These are phyloP conservation scores for Saturnispora kantuleensis DNA, from an alignment of 805 yeast species.

Conservation along the genomic window DNA sequence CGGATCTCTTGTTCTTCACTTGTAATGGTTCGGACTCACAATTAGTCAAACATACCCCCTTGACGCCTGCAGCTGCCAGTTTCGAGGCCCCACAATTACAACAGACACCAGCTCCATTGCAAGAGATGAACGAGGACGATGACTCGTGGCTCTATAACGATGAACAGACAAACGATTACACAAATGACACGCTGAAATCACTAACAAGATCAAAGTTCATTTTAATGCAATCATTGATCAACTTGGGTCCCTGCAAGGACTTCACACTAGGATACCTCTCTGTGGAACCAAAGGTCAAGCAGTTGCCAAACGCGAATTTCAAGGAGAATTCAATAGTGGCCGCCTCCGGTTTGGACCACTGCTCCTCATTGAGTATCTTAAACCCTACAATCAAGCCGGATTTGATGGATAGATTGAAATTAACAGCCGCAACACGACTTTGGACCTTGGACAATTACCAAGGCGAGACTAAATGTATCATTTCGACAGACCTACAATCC, in stretches of 20 bases:
- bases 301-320: constrained; percentile 58
- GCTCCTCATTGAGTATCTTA: constrained; percentile 50
- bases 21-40: constrained; percentile 51
- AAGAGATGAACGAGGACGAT: constrained; percentile 30
- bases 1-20: constrained; percentile 46
- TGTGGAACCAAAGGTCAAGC: constrained; percentile 43
- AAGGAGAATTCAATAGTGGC: constrained; percentile 60
- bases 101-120: constrained; percentile 9
- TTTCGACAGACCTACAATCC: constrained; percentile 61
- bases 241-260: constrained; percentile 65
- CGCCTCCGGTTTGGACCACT: constrained; percentile 52
- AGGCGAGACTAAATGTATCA: constrained; percentile 42
- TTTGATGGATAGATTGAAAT: constrained; percentile 57
- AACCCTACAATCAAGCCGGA: constrained; percentile 61
- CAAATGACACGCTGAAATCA: constrained; percentile 9
- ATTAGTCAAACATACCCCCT: constrained; percentile 31
- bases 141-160: constrained; percentile 33
- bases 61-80: constrained; percentile 6
- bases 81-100: too few species aligned
- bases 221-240: constrained; percentile 44
- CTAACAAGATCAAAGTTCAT: constrained; percentile 29
- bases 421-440: constrained; percentile 60
- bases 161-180: constrained; percentile 23
- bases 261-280: constrained; percentile 56
- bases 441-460: constrained; percentile 50